These are phyloP conservation scores for Sclerotinia glacialis DNA, from an alignment of 2,329 filamentous ascomycete genomes.

Conservation along the genomic window DNA sequence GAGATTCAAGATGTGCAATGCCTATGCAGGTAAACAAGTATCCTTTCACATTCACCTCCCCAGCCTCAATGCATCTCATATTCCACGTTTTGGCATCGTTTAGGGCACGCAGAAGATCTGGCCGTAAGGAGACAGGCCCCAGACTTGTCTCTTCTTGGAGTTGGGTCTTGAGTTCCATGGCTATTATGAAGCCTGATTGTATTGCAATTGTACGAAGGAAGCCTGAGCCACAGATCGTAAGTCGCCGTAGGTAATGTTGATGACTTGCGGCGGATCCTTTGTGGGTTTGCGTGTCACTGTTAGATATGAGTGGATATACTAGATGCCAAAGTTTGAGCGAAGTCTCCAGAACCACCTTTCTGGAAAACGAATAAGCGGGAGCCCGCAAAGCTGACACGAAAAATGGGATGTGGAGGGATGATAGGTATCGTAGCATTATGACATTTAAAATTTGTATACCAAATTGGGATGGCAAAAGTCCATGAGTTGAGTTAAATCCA, in stretches of 20 bases:
- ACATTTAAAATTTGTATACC: constrained; percentile 49
- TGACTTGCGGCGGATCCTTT: not conserved
- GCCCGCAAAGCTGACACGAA: constrained; percentile 44
- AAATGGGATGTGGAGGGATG: constrained; percentile 55
- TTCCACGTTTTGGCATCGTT: constrained; percentile 43
- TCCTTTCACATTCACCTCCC: constrained; percentile 47
- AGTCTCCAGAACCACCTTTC: constrained; percentile 49
- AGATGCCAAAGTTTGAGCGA: constrained; percentile 48
- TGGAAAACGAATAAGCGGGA: constrained; percentile 50
- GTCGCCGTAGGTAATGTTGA: not conserved
- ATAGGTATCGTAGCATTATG: constrained; percentile 53
- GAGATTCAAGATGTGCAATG: constrained; percentile 45
- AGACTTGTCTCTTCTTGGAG: constrained; percentile 45
- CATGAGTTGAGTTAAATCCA: constrained; percentile 26
- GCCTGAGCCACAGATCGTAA: not conserved
- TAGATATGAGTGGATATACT: constrained; percentile 38
- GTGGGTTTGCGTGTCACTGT: not conserved
- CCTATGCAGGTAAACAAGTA: constrained; percentile 41
- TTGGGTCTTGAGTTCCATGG: constrained; percentile 44
- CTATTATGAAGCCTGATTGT: constrained; percentile 42
- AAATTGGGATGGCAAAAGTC: constrained; percentile 40
- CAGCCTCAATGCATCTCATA: constrained; percentile 41
- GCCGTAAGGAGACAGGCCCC: constrained; percentile 39
- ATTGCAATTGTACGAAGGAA: constrained; percentile 30
- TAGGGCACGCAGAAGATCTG: constrained; percentile 46